phyloP scores from a whole-genome alignment of 2,329 filamentous ascomycete species.

The Aspergillus persii region DNA sequence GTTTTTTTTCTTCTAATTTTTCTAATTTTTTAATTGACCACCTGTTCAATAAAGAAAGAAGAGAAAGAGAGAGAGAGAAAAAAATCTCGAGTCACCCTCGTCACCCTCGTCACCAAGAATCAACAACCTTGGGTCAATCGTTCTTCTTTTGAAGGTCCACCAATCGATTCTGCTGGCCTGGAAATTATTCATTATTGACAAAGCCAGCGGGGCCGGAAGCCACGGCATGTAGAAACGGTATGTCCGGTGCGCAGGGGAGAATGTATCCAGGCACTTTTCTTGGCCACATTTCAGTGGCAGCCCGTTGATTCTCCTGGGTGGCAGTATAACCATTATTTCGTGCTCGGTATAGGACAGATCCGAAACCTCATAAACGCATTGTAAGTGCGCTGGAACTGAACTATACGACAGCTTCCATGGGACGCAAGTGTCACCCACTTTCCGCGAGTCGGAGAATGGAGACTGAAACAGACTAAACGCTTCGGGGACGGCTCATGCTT shows the following conservation, averaged over 20 bases:
- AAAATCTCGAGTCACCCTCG: neutral
- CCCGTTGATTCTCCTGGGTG: neutral
- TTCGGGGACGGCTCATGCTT: slow-evolving; percentile 21
- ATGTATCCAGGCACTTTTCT: neutral
- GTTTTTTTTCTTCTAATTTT: neutral
- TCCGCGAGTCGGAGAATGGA: slow-evolving; percentile 21
- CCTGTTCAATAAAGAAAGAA: neutral
- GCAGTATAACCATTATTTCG: neutral
- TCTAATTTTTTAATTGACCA: neutral
- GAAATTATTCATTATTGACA: neutral
- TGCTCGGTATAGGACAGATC: too few relatives aligned
- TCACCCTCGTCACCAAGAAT: neutral
- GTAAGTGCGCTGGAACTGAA: neutral
- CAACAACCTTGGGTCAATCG: neutral
- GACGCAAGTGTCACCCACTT: slow-evolving; percentile 7
- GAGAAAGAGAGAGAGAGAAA: too few relatives aligned
- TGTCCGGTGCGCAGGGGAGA: neutral
- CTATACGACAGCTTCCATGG: slow-evolving; percentile 2
- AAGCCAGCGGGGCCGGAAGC: neutral
- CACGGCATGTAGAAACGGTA: slow-evolving; percentile 2
- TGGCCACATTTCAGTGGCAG: neutral
- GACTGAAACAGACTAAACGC: slow-evolving; percentile 29
- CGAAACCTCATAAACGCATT: neutral
- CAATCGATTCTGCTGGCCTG: neutral
- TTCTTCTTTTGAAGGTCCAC: neutral